Percentiles rank a stretch among this genome's conserved stretches.
Conservation (phyloP, 352 stramenopile genomes). For the Globisporangium spiculum region DNA sequence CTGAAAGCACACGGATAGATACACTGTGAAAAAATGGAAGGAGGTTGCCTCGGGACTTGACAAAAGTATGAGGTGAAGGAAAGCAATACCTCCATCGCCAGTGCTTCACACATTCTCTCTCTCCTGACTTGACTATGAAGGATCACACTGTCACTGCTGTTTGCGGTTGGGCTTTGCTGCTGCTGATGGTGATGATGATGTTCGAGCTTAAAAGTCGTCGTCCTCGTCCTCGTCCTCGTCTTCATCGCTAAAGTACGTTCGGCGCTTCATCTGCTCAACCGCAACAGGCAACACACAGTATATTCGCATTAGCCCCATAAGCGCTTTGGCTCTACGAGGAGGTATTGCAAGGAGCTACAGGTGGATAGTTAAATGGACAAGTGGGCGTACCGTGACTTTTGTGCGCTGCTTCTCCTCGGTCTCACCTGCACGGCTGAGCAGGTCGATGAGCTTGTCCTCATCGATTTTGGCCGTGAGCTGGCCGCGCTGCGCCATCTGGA, state of each 20-base stretch:
- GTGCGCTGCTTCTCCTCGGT: conserved; percentile 84
- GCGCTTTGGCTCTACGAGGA: no score
- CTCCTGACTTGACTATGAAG: no score
- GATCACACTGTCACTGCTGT: conserved; percentile 20
- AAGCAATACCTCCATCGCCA: no score
- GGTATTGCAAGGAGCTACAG: no score
- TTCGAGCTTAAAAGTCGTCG: conserved; percentile 42
- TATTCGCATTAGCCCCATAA: not conserved
- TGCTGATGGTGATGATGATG: no score
- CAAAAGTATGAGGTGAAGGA: no score
- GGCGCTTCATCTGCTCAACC: conserved; percentile 71
- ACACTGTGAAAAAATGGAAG: no score
- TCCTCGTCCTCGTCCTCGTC: conserved; percentile 78
- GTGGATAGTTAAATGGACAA: not conserved
- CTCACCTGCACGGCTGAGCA: conserved; percentile 75
- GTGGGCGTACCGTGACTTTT: conserved; percentile 74
- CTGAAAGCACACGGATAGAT: no score
- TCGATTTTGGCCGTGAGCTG: conserved; percentile 80
- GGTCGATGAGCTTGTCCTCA: conserved; percentile 81
- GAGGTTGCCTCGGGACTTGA: no score
- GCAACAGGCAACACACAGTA: not conserved
- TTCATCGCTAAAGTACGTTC: conserved; percentile 87
- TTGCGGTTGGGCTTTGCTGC: not conserved
- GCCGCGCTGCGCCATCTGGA: conserved; percentile 85
- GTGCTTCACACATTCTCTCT: no score